phyloP scores from a whole-genome alignment of 176 grass and related monocot genomes.

The Zizania latifolia region DNA sequence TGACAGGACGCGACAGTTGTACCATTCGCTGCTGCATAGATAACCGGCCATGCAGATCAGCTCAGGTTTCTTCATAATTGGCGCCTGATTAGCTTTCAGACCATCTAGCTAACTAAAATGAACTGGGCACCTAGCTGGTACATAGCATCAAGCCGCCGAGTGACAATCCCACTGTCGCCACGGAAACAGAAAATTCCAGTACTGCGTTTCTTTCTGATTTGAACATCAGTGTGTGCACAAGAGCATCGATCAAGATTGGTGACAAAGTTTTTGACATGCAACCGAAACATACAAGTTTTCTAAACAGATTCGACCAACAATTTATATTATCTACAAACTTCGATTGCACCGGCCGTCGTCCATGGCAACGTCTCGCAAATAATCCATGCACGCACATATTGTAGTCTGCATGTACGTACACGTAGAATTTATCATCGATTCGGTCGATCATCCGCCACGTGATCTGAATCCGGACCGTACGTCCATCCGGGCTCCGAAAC shows the following conservation, averaged over 20 bases:
- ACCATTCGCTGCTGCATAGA: not conserved
- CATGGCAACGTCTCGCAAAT: not conserved
- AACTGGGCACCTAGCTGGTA: not conserved
- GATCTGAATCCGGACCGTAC: not conserved
- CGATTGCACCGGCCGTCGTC: not conserved
- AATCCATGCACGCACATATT: not conserved
- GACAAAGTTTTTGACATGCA: too few species aligned
- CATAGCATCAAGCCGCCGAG: not conserved
- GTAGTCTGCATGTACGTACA: not conserved
- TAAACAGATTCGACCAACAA: too few species aligned
- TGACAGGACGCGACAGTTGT: constrained; percentile 9
- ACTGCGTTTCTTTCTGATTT: too few species aligned
- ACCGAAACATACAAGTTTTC: too few species aligned
- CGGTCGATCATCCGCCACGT: not conserved
- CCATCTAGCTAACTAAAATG: not conserved
- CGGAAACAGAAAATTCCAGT: too few species aligned
- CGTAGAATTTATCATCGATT: not conserved
- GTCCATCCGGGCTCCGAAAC: not conserved
- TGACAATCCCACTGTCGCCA: too few species aligned
- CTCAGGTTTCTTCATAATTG: not conserved
- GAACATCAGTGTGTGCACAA: too few species aligned
- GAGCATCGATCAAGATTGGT: too few species aligned
- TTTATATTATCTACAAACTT: not conserved
- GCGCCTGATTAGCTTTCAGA: not conserved
- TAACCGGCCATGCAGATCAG: not conserved